Conservation (phyloP, 345 rosid species). For the Limnanthes douglasii region DNA sequence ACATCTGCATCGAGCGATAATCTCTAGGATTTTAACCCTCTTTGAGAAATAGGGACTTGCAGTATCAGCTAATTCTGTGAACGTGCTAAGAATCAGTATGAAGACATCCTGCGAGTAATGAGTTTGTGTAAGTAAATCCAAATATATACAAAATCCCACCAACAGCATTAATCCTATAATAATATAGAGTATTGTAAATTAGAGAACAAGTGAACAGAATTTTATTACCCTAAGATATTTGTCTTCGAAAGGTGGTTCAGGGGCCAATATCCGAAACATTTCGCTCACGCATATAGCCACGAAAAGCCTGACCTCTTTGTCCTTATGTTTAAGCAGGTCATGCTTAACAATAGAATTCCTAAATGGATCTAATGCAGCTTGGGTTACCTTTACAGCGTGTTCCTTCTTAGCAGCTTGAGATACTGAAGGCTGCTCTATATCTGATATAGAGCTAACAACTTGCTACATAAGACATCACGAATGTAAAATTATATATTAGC, state of each 20-base stretch:
- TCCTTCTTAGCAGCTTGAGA: conserved; percentile 18
- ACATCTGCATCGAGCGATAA: conserved; percentile 53
- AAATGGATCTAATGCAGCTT: conserved; percentile 31
- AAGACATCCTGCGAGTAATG: conserved; percentile 85
- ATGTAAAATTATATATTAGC: too few relatives aligned
- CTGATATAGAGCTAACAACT: conserved; percentile 41
- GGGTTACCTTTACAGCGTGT: conserved; percentile 17
- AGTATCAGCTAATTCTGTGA: conserved; percentile 58
- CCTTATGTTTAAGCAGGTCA: conserved; percentile 37
- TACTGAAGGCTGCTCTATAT: conserved; percentile 47
- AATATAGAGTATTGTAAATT: neutral
- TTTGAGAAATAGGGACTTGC: conserved; percentile 52
- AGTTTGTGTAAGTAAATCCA: too few relatives aligned
- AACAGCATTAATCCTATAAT: neutral
- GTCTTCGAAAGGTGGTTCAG: conserved; percentile 70
- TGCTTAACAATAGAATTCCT: conserved; percentile 46
- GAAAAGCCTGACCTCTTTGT: conserved; percentile 62
- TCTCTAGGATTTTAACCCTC: conserved; percentile 79
- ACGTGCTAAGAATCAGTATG: conserved; percentile 38
- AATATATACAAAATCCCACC: neutral
- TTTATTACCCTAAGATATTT: conserved; percentile 41
- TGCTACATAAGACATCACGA: conserved; percentile 49
- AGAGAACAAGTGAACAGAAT: neutral
- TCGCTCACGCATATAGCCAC: conserved; percentile 65
- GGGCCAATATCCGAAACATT: conserved; percentile 66